phyloP scores from a whole-genome alignment of 139 green algal genomes.

The Chlamydomonas asymmetrica region DNA sequence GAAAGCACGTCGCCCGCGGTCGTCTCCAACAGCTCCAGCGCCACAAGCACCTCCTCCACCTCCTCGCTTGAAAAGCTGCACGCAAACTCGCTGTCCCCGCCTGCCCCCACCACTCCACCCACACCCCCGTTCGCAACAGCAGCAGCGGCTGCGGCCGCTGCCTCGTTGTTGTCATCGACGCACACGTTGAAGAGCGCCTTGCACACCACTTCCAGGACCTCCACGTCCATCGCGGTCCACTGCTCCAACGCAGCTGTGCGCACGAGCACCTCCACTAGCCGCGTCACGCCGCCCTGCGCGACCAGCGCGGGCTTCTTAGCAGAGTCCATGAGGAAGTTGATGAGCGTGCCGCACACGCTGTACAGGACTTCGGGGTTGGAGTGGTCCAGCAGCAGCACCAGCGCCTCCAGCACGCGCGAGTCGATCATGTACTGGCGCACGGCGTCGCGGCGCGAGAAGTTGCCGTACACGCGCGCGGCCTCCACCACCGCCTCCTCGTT shows the following conservation, averaged over 20 bases:
- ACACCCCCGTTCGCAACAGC: background rate
- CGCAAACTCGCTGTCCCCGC: no score
- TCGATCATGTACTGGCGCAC: slow-evolving; percentile 42
- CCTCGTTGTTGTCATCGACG: slow-evolving; percentile 17
- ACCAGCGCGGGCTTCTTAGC: slow-evolving; percentile 18
- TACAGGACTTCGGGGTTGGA: slow-evolving; percentile 53
- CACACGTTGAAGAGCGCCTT: slow-evolving; percentile 54
- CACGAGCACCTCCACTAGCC: slow-evolving; percentile 44
- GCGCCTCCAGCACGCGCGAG: slow-evolving; percentile 45
- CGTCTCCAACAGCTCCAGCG: slow-evolving; percentile 21
- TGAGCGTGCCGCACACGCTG: slow-evolving; percentile 46
- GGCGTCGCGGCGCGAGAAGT: slow-evolving; percentile 42
- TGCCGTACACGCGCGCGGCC: slow-evolving; percentile 54
- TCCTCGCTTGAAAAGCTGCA: slow-evolving; percentile 19
- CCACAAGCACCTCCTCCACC: slow-evolving; percentile 15
- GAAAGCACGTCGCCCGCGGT: slow-evolving; percentile 2
- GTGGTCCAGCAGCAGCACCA: slow-evolving; percentile 56
- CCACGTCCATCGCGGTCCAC: slow-evolving; percentile 17
- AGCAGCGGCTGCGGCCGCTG: background rate
- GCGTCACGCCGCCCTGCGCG: slow-evolving; percentile 13
- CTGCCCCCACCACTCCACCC: background rate
- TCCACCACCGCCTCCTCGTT: slow-evolving; percentile 57
- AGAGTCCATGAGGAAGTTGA: slow-evolving; percentile 49
- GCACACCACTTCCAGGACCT: slow-evolving; percentile 42
- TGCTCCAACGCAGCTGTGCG: slow-evolving; percentile 15